Base-by-base conservation (phyloP, 352 stramenopile species). In the Pythium diclinum region DNA sequence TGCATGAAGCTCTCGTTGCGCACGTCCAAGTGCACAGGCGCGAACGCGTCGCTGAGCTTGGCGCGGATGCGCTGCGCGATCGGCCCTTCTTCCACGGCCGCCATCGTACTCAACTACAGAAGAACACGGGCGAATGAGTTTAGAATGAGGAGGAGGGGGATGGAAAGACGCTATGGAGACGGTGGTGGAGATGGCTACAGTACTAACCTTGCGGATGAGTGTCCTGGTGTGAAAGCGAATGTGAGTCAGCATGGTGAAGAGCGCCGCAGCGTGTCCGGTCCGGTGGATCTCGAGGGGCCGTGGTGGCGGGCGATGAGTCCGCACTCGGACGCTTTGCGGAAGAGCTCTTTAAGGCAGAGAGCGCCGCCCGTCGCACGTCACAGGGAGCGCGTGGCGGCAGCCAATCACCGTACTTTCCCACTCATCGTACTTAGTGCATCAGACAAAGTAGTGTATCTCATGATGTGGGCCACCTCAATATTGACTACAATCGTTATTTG, bases 1-100 rank as follows among this genome's bases (percentile, higher is more conserved):
- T 98, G 95, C 88, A 96, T 98, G 74, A 97, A 85, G 57, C 86
- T 97, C 78, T 98, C 95, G 71, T 98, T 98, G 32, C 93, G 75
- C 32, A 98, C 88, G 66, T 97, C 83, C 59, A 96, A 56, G 62
- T 95, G 77, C 55, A 68, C 23, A 16, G 88, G 88, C 46, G 59
- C 14, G 49, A 96, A 92, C 11, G 83, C 81, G 6, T 57, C 62
- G 46, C 67, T 42, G 47, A 94, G 70, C 69, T 95, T 95, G 48
- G 79, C 71, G 42, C 73, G 79, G 61, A 94, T 94, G 52, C 79
- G 77, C 32, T 63, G 71, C 21, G 78, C 79, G 21, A 92, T 76
- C 8, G 83, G 79, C 0, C 83, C 85, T 11, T 63, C 42, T 2
- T 48, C 33, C 13, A 57, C 14, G n/a, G 60, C 13, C n/a, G 58